Conservation (phyloP, 2,329 filamentous ascomycete genomes). For the Aspergillus niger region DNA sequence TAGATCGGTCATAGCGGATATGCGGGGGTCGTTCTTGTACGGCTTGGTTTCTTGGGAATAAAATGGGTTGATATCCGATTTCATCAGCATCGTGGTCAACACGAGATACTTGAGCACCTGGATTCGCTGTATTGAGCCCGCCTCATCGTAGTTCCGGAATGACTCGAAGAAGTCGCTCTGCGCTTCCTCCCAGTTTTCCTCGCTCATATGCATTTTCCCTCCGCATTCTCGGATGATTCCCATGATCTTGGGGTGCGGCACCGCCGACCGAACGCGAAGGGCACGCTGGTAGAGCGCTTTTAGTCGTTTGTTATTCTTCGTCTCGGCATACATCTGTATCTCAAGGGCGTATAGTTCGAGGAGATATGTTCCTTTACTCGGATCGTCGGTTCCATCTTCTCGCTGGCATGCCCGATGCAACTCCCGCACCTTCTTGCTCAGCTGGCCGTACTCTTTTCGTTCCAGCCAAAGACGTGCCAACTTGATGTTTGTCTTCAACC, state of each 20-base stretch:
- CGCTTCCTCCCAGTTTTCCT: constrained; percentile 98
- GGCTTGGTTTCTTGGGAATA: constrained; percentile 98
- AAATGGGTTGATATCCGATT: constrained; percentile 97
- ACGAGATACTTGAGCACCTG: constrained; percentile 97
- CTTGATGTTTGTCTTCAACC: constrained; percentile 98
- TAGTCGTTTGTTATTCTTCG: constrained; percentile 93
- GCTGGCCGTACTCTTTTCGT: constrained; percentile 78
- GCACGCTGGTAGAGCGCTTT: constrained; percentile 92
- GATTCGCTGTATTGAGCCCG: constrained; percentile 91
- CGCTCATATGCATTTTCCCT: constrained; percentile 99
- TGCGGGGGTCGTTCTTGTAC: constrained; percentile 92
- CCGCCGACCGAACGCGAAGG: constrained; percentile 89
- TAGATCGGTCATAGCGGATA: constrained; percentile 94
- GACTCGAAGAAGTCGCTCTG: constrained; percentile 98
- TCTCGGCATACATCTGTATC: constrained; percentile 98
- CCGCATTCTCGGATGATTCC: constrained; percentile 98
- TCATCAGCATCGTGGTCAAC: constrained; percentile 96
- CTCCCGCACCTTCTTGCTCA: constrained; percentile 82
- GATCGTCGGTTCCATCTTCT: constrained; percentile 78
- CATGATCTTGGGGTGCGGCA: constrained; percentile 98
- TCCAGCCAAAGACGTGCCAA: constrained; percentile 88
- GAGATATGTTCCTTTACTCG: constrained; percentile 93
- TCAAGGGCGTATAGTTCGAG: constrained; percentile 95
- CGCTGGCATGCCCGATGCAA: constrained; percentile 86
- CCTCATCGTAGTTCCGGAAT: constrained; percentile 98